Base-by-base conservation (phyloP, 352 stramenopile species). In the Phytophthora litchii region DNA sequence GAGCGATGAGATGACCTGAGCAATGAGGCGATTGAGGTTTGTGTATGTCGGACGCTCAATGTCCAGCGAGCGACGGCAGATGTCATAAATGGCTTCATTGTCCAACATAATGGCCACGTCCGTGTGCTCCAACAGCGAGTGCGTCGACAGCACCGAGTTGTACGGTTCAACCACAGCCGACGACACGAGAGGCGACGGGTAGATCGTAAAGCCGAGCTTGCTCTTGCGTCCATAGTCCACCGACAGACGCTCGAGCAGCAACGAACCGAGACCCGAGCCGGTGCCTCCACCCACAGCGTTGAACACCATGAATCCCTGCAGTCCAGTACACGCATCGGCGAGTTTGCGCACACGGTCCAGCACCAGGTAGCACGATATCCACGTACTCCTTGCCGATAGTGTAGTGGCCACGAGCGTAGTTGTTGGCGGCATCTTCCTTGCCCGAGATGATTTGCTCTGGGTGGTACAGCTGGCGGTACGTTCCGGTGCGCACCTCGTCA, bases 91-190 rank as follows among this genome's bases (percentile, higher is more conserved):
- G 20, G 63, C 63, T 98, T 99, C 96, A 67, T 99, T 99, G 76
- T 99, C 97, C 32, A 99, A 72, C 76, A 96, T 97, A 51, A 99
- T 89, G 19, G 92, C 96, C 37, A 94, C 91, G 63, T 99, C 97
- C n/a, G 96, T 98, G 83, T 99, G 91, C 77, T 99, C 96, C 21
- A 99, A 78, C 27, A 99, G 86, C 20, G 91, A 78, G 72, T 99
- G 96, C 19, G 94, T 98, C 4, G 94, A 98, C 19, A 99, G 80
- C 41, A 98, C 93, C 4, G 86, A 96, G 88, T 99, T 99, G 89
- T 99, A 99, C 7, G 97, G 97, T 76, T 99, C 97, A 7, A 99
- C 97, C 29, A 99, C 95, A 45, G 96, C 95, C 40, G 94, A 98
- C 9, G 95, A 98, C 45, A 99, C 91, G 70, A 98, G 89, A 10